These are phyloP conservation scores for Otatea glauca DNA, from an alignment of 176 grass and related monocot species.

Conservation along the genomic window DNA sequence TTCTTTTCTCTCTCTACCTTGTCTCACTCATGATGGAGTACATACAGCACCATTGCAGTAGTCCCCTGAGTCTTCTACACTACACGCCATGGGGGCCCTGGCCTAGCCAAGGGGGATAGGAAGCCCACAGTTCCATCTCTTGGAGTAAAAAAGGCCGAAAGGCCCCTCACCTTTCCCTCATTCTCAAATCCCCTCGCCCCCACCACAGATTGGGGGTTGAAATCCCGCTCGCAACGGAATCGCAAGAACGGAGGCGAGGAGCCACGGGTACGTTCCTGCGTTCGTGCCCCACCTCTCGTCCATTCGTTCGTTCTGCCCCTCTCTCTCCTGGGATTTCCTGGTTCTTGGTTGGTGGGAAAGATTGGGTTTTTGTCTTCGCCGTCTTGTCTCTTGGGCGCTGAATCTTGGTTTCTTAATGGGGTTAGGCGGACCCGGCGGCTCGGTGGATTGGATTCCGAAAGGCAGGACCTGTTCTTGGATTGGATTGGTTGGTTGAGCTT, in stretches of 20 bases:
- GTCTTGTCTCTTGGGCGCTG: neutral
- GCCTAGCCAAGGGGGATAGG: neutral
- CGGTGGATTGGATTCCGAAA: neutral
- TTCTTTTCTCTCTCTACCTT: neutral
- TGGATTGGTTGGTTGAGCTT: neutral
- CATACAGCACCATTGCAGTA: constrained; percentile 37
- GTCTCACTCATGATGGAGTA: neutral
- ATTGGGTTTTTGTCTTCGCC: neutral
- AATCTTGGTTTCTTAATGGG: neutral
- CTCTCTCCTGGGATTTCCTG: neutral
- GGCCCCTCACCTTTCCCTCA: constrained; percentile 19
- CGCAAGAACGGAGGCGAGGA: neutral
- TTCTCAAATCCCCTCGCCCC: constrained; percentile 26
- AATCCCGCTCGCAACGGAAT: neutral
- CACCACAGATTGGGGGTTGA: constrained; percentile 19
- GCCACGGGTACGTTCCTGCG: neutral
- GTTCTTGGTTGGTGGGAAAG: neutral
- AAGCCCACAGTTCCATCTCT: constrained; percentile 44
- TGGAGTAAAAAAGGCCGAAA: constrained; percentile 32
- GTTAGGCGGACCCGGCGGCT: neutral
- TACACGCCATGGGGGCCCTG: neutral
- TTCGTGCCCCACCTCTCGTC: neutral
- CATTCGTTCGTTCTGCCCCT: neutral
- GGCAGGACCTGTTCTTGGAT: neutral
- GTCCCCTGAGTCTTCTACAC: neutral